phyloP scores from a whole-genome alignment of 352 stramenopile genomes.

The Pilasporangium apinafurcum region DNA sequence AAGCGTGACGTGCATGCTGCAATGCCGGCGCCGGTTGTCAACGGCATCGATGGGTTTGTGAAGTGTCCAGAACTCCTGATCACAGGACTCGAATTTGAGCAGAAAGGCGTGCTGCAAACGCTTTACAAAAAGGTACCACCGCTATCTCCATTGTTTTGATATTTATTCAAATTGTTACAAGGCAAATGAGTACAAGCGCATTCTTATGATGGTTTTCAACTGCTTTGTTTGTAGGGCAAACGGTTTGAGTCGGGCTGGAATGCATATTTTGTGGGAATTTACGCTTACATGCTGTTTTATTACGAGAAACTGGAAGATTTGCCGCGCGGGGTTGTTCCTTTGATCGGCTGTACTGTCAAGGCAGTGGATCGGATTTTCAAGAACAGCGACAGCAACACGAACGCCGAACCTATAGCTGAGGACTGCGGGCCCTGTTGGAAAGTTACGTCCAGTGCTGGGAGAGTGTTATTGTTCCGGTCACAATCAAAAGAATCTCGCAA shows the following conservation, averaged over 20 bases:
- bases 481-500: slow-evolving; percentile 33
- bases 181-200: no score
- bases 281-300: slow-evolving; percentile 59
- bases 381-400: slow-evolving; percentile 15
- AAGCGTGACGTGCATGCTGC: slow-evolving; percentile 9
- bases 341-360: slow-evolving; percentile 36
- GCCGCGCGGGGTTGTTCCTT: slow-evolving; percentile 43
- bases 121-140: slow-evolving; percentile 42
- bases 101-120: slow-evolving; percentile 26
- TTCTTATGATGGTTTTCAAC: neutral
- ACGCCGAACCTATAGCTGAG: slow-evolving; percentile 17
- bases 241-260: slow-evolving; percentile 64
- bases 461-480: slow-evolving; percentile 62
- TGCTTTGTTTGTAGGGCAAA: slow-evolving; percentile 18
- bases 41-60: slow-evolving; percentile 5
- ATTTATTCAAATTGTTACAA: no score
- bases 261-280: slow-evolving; percentile 48
- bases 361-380: slow-evolving; percentile 58
- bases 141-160: neutral
- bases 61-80: slow-evolving; percentile 46
- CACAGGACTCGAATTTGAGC: slow-evolving; percentile 35
- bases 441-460: slow-evolving; percentile 41
- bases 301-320: slow-evolving; percentile 46
- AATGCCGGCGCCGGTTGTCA: slow-evolving; percentile 9
- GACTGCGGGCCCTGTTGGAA: slow-evolving; percentile 75